These are phyloP conservation scores for Talaromyces proteolyticus DNA, from an alignment of 495 filamentous ascomycete genomes.

Conservation along the genomic window DNA sequence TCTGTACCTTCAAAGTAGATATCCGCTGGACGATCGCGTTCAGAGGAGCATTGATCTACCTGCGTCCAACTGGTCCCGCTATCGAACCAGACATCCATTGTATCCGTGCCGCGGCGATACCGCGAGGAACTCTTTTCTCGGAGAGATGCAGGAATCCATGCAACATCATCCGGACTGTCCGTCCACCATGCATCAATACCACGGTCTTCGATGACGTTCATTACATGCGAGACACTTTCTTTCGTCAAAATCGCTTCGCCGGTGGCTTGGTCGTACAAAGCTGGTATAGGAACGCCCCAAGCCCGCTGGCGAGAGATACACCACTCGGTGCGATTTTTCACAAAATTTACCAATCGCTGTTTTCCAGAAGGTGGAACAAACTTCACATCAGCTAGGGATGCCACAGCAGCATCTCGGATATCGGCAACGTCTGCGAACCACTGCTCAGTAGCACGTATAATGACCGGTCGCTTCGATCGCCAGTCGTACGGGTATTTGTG, in stretches of 20 bases:
- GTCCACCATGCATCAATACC: constrained; percentile 94
- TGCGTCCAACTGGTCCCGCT: constrained; percentile 92
- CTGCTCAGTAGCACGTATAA: constrained; percentile 87
- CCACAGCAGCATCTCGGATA: constrained; percentile 67
- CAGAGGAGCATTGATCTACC: constrained; percentile 25
- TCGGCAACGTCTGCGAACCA: constrained; percentile 92
- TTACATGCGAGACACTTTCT: constrained; percentile 79
- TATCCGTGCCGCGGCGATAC: constrained; percentile 81
- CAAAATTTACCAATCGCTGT: constrained; percentile 71
- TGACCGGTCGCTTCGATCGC: constrained; percentile 88
- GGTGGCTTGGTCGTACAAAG: constrained; percentile 64
- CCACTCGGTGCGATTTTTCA: constrained; percentile 88
- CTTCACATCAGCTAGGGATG: constrained; percentile 59
- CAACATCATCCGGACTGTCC: constrained; percentile 62
- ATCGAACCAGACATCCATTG: constrained; percentile 99
- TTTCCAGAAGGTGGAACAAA: constrained; percentile 74
- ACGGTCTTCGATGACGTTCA: constrained; percentile 64
- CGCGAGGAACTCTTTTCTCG: constrained; percentile 22
- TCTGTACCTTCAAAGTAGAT: constrained; percentile 92
- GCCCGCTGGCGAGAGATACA: constrained; percentile 97
- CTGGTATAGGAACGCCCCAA: constrained; percentile 96
- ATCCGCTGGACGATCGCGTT: constrained; percentile 59
- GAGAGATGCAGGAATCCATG: constrained; percentile 64
- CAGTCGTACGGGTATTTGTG: constrained; percentile 99
- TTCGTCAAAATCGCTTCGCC: constrained; percentile 69